These are phyloP conservation scores for Daldinia decipiens DNA, from an alignment of 495 filamentous ascomycete genomes.

Conservation along the genomic window DNA sequence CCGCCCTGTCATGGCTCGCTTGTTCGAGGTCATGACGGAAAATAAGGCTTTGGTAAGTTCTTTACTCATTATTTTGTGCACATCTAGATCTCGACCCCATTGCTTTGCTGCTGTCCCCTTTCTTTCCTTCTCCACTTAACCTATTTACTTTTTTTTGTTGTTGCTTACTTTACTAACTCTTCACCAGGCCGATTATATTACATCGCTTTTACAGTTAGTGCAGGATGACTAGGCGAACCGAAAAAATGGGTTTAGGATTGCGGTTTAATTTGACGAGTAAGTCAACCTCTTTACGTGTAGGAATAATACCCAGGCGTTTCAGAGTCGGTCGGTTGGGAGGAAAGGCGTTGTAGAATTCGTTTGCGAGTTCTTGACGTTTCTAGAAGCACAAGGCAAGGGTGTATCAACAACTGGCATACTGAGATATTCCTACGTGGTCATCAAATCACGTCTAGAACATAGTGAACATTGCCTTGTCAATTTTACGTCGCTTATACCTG, in stretches of 20 bases:
- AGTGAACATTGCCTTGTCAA: background rate
- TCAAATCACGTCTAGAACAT: background rate
- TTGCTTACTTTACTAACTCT: conserved; percentile 27
- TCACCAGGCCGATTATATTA: conserved; percentile 43
- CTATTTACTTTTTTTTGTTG: background rate
- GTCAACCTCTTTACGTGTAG: conserved; percentile 19
- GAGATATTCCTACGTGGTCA: background rate
- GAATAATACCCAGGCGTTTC: conserved; percentile 41
- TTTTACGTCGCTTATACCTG: background rate
- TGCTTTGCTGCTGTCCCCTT: conserved; percentile 24
- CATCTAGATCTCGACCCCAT: conserved; percentile 7
- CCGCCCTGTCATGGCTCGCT: conserved; percentile 57
- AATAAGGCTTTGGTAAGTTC: conserved; percentile 60
- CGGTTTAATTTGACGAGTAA: conserved; percentile 9
- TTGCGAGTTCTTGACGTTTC: conserved; percentile 6
- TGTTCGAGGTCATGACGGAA: conserved; percentile 65
- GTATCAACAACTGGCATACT: background rate
- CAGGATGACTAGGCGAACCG: conserved; percentile 43
- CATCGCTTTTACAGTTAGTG: conserved; percentile 46
- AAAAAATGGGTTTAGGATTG: conserved; percentile 1
- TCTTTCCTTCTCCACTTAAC: background rate
- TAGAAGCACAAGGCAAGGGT: background rate
- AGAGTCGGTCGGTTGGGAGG: conserved; percentile 14
- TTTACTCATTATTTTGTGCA: conserved; percentile 3
- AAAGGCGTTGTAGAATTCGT: conserved; percentile 6